Conservation (phyloP, 345 rosid species). For the Xanthoceras sorbifolium region DNA sequence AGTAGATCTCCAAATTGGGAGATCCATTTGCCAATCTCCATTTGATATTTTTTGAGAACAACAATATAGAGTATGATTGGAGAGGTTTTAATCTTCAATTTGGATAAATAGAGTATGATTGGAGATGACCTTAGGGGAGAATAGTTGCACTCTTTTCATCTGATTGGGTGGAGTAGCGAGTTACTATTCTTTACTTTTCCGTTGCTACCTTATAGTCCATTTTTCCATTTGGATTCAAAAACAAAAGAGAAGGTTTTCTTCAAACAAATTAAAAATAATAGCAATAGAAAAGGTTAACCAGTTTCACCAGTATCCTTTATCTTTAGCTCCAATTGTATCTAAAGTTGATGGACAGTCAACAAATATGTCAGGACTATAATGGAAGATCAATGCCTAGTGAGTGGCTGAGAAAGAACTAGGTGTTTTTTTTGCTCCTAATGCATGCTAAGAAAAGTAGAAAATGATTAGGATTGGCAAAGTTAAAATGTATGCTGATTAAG, state of each 20-base stretch:
- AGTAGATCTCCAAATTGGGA: too few relatives aligned
- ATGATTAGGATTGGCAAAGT: neutral
- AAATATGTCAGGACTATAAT: neutral
- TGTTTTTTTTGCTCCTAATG: neutral
- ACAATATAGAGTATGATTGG: too few relatives aligned
- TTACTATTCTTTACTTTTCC: neutral
- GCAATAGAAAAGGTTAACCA: neutral
- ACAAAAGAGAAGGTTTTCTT: neutral
- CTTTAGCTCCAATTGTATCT: neutral
- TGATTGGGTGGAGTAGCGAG: neutral
- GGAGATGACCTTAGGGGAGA: too few relatives aligned
- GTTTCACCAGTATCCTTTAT: neutral
- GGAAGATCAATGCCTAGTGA: neutral
- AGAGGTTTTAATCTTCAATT: too few relatives aligned
- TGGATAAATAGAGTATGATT: too few relatives aligned
- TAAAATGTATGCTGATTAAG: conserved; percentile 6
- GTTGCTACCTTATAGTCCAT: neutral
- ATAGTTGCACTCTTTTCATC: neutral
- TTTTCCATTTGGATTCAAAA: neutral
- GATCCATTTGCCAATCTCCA: too few relatives aligned
- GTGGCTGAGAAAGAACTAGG: neutral
- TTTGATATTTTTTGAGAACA: too few relatives aligned
- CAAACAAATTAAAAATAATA: too few relatives aligned
- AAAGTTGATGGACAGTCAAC: neutral
- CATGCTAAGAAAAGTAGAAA: too few relatives aligned